Conservation (phyloP, 78 protist genomes). For the Thecamonas trahens region DNA sequence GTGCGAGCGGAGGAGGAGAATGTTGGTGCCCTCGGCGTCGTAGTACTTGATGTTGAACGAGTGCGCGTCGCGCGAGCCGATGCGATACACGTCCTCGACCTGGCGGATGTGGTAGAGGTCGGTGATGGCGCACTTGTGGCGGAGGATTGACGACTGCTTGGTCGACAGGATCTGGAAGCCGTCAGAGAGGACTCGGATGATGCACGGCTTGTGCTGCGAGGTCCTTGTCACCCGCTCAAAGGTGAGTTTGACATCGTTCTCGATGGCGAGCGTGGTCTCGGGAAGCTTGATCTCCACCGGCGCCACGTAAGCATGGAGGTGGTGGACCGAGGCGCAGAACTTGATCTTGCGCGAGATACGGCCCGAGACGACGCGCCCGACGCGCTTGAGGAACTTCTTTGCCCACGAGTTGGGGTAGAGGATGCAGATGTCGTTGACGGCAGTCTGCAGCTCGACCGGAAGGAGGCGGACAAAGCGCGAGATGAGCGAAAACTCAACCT, state of each 20-base stretch:
- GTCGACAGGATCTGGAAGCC: constrained; percentile 15
- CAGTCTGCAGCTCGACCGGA: constrained; percentile 8
- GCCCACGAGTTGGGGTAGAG: constrained; percentile 16
- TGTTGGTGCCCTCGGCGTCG: constrained; percentile 3
- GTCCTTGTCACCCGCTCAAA: constrained; percentile 30
- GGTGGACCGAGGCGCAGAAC: constrained; percentile 6
- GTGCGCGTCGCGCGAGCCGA: constrained; percentile 3
- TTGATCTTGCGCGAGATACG: constrained; percentile 16
- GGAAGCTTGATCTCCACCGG: constrained; percentile 27
- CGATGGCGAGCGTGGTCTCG: constrained; percentile 11
- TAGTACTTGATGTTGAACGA: constrained; percentile 38
- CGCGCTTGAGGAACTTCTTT: constrained; percentile 30
- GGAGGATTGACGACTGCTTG: constrained; percentile 20
- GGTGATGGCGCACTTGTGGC: constrained; percentile 10
- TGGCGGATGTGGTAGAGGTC: constrained; percentile 26
- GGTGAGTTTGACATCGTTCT: constrained; percentile 22
- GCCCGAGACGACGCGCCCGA: constrained; percentile 2
- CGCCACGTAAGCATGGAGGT: constrained; percentile 8
- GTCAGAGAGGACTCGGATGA: constrained; percentile 1
- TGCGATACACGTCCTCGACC: constrained; percentile 10
- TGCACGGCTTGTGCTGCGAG: not conserved
- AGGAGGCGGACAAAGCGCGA: constrained; percentile 29
- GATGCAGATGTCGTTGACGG: constrained; percentile 15
- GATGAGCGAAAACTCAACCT: constrained; percentile 27
- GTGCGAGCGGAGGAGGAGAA: constrained; percentile 17